Base-by-base conservation (phyloP, 768 basidiomycete genomes). In the Candolleomyces eurysporus region DNA sequence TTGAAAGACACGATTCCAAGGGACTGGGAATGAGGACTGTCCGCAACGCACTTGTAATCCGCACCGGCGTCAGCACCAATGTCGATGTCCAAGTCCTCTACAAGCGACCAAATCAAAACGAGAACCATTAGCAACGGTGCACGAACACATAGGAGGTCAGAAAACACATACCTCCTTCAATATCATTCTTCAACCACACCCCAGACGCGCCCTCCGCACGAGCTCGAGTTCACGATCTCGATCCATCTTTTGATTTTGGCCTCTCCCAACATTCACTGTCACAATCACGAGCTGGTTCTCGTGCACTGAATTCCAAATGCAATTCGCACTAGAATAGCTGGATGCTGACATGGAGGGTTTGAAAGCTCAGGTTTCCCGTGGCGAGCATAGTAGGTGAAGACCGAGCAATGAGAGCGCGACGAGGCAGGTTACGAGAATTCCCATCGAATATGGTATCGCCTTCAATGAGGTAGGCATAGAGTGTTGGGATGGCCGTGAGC, bases 51-150 rank as follows among this genome's bases (percentile, higher is more conserved):
- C 95, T 99, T 98, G 83, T 98, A 98, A 76, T 99, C 97, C 42
- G 98, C 90, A 2, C n/a, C n/a, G n/a, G 97, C 97, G 68, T 98
- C 96, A 13, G 96, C 96, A 39, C 97, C 97, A 72, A 99, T 96
- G 70, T 99, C 97, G 42, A 98, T 85, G 70, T 99, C 97, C 61
- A n/a, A n/a, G n/a, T n/a, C n/a, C n/a, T 80, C 87, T 88, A 60
- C 43, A 62, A 59, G 45, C 11, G 42, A 11, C 36, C 36, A 36
- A 36, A 36, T 5, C 43, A 32, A 26, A 26, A 26, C 26, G 26
- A 26, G 4, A 26, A 2, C 26, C 26, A 2, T 26, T 26, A 26
- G 26, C 26, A 26, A 26, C 26, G 26, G 26, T 26, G 4, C 7
- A 9, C 21, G 59, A 26, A 52, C 48, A 9, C 54, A 48, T 26